Conservation (phyloP, 768 basidiomycete species). For the Floccularia luteovirens region DNA sequence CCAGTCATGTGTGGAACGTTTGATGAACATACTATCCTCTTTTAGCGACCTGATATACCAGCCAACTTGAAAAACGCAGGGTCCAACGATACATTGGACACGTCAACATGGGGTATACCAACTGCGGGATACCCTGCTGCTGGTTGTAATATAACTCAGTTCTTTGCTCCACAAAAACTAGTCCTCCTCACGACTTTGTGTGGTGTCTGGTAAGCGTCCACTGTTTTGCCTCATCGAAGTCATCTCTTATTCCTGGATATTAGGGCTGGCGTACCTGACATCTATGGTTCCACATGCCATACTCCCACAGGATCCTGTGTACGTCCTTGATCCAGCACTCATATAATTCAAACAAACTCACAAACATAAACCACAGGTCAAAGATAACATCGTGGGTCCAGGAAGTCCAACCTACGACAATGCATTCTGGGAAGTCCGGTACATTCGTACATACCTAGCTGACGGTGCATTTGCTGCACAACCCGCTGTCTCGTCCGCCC, state of each 20-base stretch:
- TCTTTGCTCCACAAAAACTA: conserved; percentile 58
- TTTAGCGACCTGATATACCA: conserved; percentile 38
- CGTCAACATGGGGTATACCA: conserved; percentile 48
- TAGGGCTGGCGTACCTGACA: conserved; percentile 35
- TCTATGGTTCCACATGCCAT: conserved; percentile 35
- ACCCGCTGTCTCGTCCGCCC: conserved; percentile 3
- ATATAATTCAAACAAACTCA: neutral
- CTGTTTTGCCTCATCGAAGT: neutral
- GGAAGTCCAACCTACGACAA: conserved; percentile 36
- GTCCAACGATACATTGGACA: conserved; percentile 26
- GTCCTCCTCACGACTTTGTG: conserved; percentile 67
- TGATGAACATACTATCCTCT: neutral
- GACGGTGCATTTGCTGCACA: conserved; percentile 10
- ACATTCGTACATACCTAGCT: conserved; percentile 49
- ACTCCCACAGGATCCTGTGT: conserved; percentile 29
- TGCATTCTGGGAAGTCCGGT: conserved; percentile 55
- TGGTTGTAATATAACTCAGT: conserved; percentile 44
- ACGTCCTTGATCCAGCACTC: conserved; percentile 9
- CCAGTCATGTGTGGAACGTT: neutral
- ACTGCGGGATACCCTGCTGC: conserved; percentile 53
- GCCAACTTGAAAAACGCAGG: conserved; percentile 23
- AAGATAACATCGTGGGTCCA: conserved; percentile 40
- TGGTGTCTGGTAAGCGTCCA: conserved; percentile 29
- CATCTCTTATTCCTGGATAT: neutral
- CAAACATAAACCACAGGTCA: conserved; percentile 12